phyloP scores from a whole-genome alignment of 345 rosid genomes.

The Populus euphratica region DNA sequence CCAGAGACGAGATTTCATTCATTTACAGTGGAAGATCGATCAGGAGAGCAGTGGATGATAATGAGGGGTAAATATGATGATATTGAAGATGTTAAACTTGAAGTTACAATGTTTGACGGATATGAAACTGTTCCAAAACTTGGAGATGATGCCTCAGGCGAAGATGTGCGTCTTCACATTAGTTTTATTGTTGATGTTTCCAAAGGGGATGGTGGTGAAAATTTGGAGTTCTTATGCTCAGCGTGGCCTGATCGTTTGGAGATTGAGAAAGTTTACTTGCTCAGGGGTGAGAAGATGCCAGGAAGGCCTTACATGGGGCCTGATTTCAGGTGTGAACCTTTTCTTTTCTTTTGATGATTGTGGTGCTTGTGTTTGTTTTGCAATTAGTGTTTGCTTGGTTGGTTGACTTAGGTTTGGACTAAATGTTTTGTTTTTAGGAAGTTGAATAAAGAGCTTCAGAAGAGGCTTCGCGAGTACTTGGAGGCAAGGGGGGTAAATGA shows the following conservation, averaged over 20 bases:
- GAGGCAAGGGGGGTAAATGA: slow-evolving; percentile 58
- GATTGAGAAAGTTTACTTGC: slow-evolving; percentile 53
- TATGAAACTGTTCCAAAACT: slow-evolving; percentile 36
- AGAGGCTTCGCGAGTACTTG: slow-evolving; percentile 39
- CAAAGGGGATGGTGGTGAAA: slow-evolving; percentile 38
- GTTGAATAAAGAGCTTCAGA: slow-evolving; percentile 46
- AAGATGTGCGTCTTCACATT: slow-evolving; percentile 49
- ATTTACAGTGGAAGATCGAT: slow-evolving; percentile 51
- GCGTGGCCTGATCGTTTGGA: slow-evolving; percentile 65
- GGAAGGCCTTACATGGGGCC: slow-evolving; percentile 61
- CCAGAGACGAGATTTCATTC: slow-evolving; percentile 48
- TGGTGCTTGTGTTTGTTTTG: not conserved
- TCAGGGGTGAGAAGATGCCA: slow-evolving; percentile 27
- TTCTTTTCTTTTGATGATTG: not conserved
- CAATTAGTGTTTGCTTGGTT: not conserved
- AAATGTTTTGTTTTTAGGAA: slow-evolving; percentile 33
- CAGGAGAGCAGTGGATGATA: slow-evolving; percentile 51
- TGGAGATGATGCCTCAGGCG: slow-evolving; percentile 46
- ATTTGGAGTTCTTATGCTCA: slow-evolving; percentile 53
- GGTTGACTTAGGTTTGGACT: slow-evolving; percentile 6
- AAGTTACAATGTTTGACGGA: slow-evolving; percentile 72
- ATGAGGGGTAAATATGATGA: slow-evolving; percentile 46
- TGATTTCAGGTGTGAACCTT: slow-evolving; percentile 42
- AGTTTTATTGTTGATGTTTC: slow-evolving; percentile 52
- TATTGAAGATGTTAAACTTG: slow-evolving; percentile 46